phyloP scores from a whole-genome alignment of 345 rosid species.

The Microcos paniculata region DNA sequence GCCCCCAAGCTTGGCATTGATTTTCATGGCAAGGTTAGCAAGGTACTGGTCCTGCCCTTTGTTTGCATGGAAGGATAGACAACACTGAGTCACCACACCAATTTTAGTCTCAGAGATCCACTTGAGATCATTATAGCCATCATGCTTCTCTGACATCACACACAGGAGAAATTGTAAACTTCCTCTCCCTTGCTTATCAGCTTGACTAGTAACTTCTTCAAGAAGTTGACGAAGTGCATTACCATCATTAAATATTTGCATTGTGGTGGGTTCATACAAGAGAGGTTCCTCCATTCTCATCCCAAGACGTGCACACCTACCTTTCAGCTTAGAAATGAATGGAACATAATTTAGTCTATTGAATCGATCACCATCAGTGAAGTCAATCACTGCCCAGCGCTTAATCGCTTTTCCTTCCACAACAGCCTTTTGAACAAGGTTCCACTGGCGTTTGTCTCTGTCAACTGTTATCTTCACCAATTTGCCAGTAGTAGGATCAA shows the following conservation, averaged over 20 bases:
- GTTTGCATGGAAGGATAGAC: conserved; percentile 46
- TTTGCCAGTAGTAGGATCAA: conserved; percentile 32
- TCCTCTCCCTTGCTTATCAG: conserved; percentile 25
- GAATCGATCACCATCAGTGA: conserved; percentile 53
- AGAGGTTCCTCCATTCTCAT: conserved; percentile 56
- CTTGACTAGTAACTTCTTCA: conserved; percentile 32
- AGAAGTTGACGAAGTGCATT: conserved; percentile 43
- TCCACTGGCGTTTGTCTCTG: conserved; percentile 70
- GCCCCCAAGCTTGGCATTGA: conserved; percentile 96
- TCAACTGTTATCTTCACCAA: conserved; percentile 46
- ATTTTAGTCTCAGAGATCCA: conserved; percentile 81
- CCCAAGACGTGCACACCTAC: conserved; percentile 54
- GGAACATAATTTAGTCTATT: conserved; percentile 8
- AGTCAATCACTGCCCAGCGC: conserved; percentile 78
- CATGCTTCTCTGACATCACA: conserved; percentile 60
- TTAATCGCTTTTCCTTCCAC: conserved; percentile 59
- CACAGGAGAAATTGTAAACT: conserved; percentile 61
- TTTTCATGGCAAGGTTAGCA: conserved; percentile 77
- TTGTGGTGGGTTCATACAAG: conserved; percentile 24
- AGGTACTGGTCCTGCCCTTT: conserved; percentile 59
- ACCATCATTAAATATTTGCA: conserved; percentile 43
- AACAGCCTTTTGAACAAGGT: conserved; percentile 54
- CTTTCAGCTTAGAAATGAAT: conserved; percentile 44
- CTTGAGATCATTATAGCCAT: conserved; percentile 79
- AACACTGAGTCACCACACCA: conserved; percentile 87